Conservation (phyloP, 1,284 basidiomycete genomes). For the Puccinia horiana region DNA sequence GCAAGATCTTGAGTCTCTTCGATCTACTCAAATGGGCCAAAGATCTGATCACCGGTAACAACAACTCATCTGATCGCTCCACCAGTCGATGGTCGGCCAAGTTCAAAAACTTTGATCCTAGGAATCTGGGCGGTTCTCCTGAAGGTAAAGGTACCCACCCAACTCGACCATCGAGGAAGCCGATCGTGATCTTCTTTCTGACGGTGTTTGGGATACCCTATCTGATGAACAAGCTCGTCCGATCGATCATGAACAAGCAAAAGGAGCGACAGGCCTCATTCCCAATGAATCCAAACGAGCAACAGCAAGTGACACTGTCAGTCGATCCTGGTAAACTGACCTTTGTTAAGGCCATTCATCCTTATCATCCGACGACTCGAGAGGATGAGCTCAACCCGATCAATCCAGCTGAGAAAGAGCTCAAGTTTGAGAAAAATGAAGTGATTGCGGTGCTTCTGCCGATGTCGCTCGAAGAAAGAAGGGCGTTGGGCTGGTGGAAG, state of each 20-base stretch:
- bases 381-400: constrained; percentile 52
- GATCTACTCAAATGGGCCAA: constrained; percentile 60
- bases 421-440: constrained; percentile 81
- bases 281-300: constrained; percentile 61
- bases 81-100: constrained; percentile 52
- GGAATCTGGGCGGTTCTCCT: not conserved
- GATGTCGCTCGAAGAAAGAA: constrained; percentile 73
- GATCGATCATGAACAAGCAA: constrained; percentile 67
- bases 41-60: constrained; percentile 53
- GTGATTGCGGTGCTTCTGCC: constrained; percentile 80
- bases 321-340: constrained; percentile 67
- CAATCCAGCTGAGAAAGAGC: constrained; percentile 70
- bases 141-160: constrained; percentile 17
- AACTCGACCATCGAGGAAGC: constrained; percentile 67
- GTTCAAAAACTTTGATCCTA: constrained; percentile 56
- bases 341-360: constrained; percentile 83
- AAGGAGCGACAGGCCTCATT: constrained; percentile 30
- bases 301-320: constrained; percentile 54
- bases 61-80: constrained; percentile 50
- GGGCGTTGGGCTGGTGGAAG: constrained; percentile 91
- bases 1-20: constrained; percentile 88
- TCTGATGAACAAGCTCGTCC: constrained; percentile 86
- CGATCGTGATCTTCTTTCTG: constrained; percentile 88
- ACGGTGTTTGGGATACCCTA: constrained; percentile 93
- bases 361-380: constrained; percentile 64